A percentile compares a stretch with the other conserved stretches of the same genome.
Conservation (phyloP, 106 monocot genomes). For the Allium cepa region DNA sequence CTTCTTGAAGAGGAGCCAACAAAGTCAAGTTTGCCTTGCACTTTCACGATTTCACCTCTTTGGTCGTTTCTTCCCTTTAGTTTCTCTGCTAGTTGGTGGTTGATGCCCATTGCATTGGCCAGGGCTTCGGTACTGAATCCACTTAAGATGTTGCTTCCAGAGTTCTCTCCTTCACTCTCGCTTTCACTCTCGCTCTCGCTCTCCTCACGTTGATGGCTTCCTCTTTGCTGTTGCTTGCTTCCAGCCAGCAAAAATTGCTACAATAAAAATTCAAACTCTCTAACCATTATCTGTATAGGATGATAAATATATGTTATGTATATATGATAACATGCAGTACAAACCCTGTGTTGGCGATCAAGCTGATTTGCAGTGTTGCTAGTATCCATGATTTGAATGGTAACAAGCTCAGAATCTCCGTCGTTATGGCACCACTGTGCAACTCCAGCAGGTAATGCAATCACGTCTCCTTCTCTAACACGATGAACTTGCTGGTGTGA, state of each 20-base stretch:
- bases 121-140: conserved; percentile 30
- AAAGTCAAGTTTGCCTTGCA: conserved; percentile 8
- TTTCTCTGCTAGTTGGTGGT: conserved; percentile 23
- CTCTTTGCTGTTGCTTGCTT: conserved; percentile 1
- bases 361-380: conserved; percentile 55
- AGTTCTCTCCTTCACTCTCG: not conserved
- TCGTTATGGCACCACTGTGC: conserved; percentile 58
- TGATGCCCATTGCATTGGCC: conserved; percentile 29
- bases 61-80: conserved; percentile 25
- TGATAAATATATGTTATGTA: not conserved
- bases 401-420: conserved; percentile 34
- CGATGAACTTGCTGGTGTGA: conserved; percentile 49
- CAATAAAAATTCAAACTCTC: not conserved
- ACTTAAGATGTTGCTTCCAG: conserved; percentile 21
- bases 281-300: not conserved
- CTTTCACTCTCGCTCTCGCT: conserved; percentile 1
- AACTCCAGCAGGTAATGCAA: conserved; percentile 52
- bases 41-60: conserved; percentile 33
- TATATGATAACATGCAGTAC: not conserved
- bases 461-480: conserved; percentile 45
- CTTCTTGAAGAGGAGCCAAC: not conserved
- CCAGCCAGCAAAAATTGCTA: conserved; percentile 38
- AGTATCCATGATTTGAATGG: conserved; percentile 32
- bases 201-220: not conserved
- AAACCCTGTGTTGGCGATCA: conserved; percentile 23